These are phyloP conservation scores for Triticum aestivum DNA, from an alignment of 176 grass and related monocot species.

Conservation along the genomic window DNA sequence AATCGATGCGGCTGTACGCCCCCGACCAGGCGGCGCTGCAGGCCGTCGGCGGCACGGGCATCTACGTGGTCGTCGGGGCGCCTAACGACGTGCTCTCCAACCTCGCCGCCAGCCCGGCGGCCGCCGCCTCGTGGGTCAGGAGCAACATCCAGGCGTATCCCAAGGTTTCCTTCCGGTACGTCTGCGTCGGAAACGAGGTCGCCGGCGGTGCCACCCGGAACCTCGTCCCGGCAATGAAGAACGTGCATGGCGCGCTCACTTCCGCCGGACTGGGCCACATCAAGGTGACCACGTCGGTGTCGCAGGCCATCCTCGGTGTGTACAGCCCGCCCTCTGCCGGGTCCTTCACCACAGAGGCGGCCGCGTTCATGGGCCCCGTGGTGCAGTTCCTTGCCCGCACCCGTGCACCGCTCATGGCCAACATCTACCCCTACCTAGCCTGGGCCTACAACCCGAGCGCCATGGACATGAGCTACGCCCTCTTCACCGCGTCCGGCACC, in stretches of 20 bases:
- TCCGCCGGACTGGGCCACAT: slow-evolving; percentile 44
- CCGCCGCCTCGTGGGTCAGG: slow-evolving; percentile 43
- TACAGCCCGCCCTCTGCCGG: slow-evolving; percentile 59
- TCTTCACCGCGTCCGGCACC: slow-evolving; percentile 34
- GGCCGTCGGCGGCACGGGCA: slow-evolving; percentile 47
- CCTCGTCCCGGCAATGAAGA: slow-evolving; percentile 63
- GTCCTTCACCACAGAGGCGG: slow-evolving; percentile 43
- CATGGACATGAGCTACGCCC: slow-evolving; percentile 52
- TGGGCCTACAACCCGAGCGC: slow-evolving; percentile 25
- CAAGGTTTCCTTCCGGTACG: slow-evolving; percentile 53
- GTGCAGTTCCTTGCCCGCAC: slow-evolving; percentile 45
- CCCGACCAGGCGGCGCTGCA: slow-evolving; percentile 43
- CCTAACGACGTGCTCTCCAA: slow-evolving; percentile 44
- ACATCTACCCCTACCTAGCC: slow-evolving; percentile 63
- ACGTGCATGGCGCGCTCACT: slow-evolving; percentile 51
- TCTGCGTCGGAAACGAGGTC: slow-evolving; percentile 69
- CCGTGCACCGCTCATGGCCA: slow-evolving; percentile 44
- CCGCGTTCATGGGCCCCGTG: slow-evolving; percentile 48
- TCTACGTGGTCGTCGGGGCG: slow-evolving; percentile 41
- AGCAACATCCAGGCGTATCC: slow-evolving; percentile 60
- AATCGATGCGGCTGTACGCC: slow-evolving; percentile 49
- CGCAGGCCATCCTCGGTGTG: slow-evolving; percentile 56
- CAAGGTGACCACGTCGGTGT: slow-evolving; percentile 68
- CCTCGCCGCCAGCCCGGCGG: slow-evolving; percentile 30
- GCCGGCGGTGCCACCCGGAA: slow-evolving; percentile 38